Conservation (phyloP, 495 filamentous ascomycete species). For the Neurospora cerealis region DNA sequence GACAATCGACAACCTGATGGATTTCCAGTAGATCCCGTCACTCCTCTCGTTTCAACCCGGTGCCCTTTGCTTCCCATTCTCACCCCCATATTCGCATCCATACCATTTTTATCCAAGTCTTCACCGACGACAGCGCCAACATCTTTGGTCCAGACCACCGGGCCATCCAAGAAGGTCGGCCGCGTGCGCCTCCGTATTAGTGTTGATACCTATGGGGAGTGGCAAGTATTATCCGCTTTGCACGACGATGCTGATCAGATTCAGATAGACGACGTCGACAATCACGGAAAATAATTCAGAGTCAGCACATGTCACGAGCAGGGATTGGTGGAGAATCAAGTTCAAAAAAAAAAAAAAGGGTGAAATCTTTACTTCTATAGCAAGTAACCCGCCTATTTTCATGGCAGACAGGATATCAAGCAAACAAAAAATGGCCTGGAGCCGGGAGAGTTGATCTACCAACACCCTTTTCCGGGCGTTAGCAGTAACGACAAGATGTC, state of each 20-base stretch:
- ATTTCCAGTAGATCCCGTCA: not conserved
- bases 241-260: not conserved
- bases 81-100: not conserved
- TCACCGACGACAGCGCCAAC: not conserved
- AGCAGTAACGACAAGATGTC: not conserved
- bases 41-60: not conserved
- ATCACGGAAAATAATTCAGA: not conserved
- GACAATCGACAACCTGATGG: not conserved
- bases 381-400: not conserved
- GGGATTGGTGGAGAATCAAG: not conserved
- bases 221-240: not conserved
- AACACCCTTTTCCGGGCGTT: not conserved
- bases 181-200: not conserved
- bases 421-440: not conserved
- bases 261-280: not conserved
- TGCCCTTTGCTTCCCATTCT: not conserved
- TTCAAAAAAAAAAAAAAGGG: not conserved
- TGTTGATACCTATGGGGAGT: not conserved
- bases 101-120: not conserved
- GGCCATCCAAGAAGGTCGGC: not conserved
- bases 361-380: not conserved
- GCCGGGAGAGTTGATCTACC: not conserved
- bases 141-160: not conserved
- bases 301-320: not conserved
- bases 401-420: constrained; percentile 1